These are phyloP conservation scores for Penstemon eatonii DNA, from an alignment of 257 asterid genomes.

Conservation along the genomic window DNA sequence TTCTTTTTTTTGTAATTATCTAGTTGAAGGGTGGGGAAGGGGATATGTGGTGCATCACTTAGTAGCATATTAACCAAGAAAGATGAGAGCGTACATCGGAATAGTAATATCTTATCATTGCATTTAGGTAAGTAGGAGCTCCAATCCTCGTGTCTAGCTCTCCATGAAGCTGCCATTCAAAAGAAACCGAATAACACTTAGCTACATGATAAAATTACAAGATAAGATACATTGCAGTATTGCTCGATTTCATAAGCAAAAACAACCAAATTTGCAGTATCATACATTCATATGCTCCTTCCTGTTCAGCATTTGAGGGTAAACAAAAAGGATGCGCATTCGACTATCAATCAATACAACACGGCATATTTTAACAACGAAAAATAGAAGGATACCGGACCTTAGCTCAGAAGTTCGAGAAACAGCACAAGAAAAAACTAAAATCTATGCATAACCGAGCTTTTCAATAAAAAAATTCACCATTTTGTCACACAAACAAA, in stretches of 20 bases:
- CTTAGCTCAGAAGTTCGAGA: no score
- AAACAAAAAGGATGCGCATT: no score
- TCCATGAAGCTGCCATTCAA: conserved; percentile 59
- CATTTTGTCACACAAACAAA: neutral
- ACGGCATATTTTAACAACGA: neutral
- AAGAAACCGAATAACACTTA: neutral
- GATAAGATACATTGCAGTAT: neutral
- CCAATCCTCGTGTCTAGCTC: conserved; percentile 85
- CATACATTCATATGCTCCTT: neutral
- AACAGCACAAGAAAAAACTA: neutral
- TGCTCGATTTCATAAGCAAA: neutral
- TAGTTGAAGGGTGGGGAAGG: no score
- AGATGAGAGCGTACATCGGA: conserved; percentile 46
- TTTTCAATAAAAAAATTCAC: neutral
- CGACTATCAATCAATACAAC: neutral
- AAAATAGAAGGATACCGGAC: neutral
- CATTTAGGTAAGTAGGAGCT: conserved; percentile 57
- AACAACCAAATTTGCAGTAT: neutral
- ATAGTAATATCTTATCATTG: conserved; percentile 68
- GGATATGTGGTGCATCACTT: no score
- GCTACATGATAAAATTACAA: no score
- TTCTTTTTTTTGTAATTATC: neutral
- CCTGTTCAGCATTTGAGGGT: no score
- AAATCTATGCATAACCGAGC: neutral
- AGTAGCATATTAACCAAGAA: no score